These are phyloP conservation scores for Penicillium capsulatum DNA, from an alignment of 2,329 filamentous ascomycete genomes.

Conservation along the genomic window DNA sequence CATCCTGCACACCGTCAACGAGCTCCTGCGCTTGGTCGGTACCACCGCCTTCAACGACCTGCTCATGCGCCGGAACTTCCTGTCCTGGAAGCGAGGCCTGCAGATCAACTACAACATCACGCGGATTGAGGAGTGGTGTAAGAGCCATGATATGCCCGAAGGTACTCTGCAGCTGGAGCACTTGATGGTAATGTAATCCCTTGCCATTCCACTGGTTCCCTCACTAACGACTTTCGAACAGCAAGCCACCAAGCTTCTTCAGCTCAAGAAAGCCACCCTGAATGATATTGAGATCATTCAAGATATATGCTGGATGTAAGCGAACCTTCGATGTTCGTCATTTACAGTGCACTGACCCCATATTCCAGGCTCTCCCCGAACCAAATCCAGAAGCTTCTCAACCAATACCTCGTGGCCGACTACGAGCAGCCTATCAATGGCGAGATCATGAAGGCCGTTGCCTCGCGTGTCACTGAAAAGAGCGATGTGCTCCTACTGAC, in stretches of 20 bases:
- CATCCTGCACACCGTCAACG: constrained; percentile 90
- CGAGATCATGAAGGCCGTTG: constrained; percentile 99
- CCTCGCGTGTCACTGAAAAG: constrained; percentile 95
- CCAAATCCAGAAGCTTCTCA: constrained; percentile 97
- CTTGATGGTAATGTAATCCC: constrained; percentile 68
- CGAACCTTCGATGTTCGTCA: background rate
- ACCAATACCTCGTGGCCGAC: constrained; percentile 97
- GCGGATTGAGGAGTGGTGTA: constrained; percentile 98
- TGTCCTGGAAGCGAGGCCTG: constrained; percentile 97
- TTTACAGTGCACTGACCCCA: background rate
- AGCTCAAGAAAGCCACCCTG: constrained; percentile 96
- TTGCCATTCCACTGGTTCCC: background rate
- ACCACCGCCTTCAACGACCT: constrained; percentile 98
- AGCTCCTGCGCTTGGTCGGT: constrained; percentile 85
- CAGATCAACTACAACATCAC: constrained; percentile 99
- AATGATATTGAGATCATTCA: constrained; percentile 99
- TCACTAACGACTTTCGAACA: constrained; percentile 35
- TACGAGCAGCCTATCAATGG: constrained; percentile 99
- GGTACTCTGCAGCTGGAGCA: constrained; percentile 96
- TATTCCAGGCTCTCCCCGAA: constrained; percentile 79
- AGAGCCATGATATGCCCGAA: constrained; percentile 99
- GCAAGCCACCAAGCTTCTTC: constrained; percentile 97
- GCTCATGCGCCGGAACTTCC: constrained; percentile 95
- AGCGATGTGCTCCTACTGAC: constrained; percentile 90
- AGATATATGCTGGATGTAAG: constrained; percentile 99